phyloP scores from a whole-genome alignment of 78 protist species.

The Dictyostelium discoideum region DNA sequence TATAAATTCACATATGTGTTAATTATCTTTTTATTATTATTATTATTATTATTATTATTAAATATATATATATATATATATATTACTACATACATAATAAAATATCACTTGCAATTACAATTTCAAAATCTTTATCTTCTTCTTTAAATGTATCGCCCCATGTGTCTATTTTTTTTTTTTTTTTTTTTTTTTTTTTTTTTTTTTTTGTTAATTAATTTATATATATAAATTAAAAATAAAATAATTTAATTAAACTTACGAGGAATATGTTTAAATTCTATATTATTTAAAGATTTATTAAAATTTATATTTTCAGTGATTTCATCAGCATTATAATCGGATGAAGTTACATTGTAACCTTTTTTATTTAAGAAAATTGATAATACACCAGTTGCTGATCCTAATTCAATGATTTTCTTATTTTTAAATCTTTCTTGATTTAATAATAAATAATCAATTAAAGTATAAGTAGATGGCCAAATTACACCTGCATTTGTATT shows the following conservation, averaged over 20 bases:
- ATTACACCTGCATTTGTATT: conserved; percentile 53
- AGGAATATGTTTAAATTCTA: conserved; percentile 40
- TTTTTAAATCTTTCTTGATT: conserved; percentile 22
- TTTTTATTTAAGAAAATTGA: conserved; percentile 41
- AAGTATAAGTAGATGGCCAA: conserved; percentile 47
- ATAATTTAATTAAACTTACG: conserved; percentile 11
- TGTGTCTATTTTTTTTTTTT: conserved; percentile 1
- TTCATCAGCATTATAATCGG: conserved; percentile 27
- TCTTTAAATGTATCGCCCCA: conserved; percentile 45
- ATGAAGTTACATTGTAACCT: conserved; percentile 33
- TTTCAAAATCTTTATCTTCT: conserved; percentile 42
- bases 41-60: too few species aligned
- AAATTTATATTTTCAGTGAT: conserved; percentile 20
- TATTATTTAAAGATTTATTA: conserved; percentile 26
- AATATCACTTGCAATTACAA: conserved; percentile 69
- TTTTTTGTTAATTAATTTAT: too few species aligned
- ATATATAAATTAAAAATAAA: background rate
- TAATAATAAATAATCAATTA: conserved; percentile 16
- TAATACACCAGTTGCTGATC: conserved; percentile 50
- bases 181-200: too few species aligned
- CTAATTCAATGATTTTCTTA: conserved; percentile 49
- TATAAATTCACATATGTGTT: too few species aligned
- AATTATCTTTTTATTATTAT: too few species aligned
- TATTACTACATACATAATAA: conserved; percentile 18
- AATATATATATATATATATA: too few species aligned